Base-by-base conservation (phyloP, 2,329 filamentous ascomycete genomes). In the Penicillium fuscoglaucum region DNA sequence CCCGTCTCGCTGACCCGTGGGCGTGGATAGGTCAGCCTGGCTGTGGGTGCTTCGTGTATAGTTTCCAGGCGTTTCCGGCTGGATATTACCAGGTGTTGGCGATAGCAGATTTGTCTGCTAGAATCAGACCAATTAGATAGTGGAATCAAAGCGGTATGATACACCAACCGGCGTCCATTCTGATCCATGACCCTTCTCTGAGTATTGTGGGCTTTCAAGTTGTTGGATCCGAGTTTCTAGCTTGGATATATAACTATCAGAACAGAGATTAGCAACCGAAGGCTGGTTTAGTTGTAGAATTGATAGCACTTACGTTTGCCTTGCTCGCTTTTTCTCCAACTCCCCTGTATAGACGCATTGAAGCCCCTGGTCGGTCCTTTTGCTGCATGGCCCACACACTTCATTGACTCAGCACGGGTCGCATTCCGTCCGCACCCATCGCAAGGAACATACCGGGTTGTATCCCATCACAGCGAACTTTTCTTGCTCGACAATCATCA, bases 401-500 rank as follows among this genome's bases (percentile, higher is more conserved):
- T 31, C 2, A 26, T 43, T 28, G 35, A 19, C 24, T 62, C 24
- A 66, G 53, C 35, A 54, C 60, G 61, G 65, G 51, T 59, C 19
- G 29, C 31, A 55, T 63, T 58, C 58, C 64, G 60, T 45, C 48
- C n/a, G 26, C 3, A 52, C 6, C 4, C 17, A 29, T 19, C 5
- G 55, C 10, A 29, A 31, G 8, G 24, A 62, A 62, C 63, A 44
- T 61, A 68, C 76, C 72, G 15, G 67, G 65, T 39, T 78, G 64
- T 9, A 59, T 53, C 17, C 66, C 78, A 56, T 80, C 77, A 41
- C 78, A 80, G 48, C 76, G 76, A 45, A 79, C 70, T 63, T 80
- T 80, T 54, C 73, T 74, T 5, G 62, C 61, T 12, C 78, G 73
- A 58, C 78, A 80, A 6, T 72, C 72, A 49, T 79, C 73, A 58